phyloP scores from a whole-genome alignment of 2,329 filamentous ascomycete species.

The Xylaria sp. region DNA sequence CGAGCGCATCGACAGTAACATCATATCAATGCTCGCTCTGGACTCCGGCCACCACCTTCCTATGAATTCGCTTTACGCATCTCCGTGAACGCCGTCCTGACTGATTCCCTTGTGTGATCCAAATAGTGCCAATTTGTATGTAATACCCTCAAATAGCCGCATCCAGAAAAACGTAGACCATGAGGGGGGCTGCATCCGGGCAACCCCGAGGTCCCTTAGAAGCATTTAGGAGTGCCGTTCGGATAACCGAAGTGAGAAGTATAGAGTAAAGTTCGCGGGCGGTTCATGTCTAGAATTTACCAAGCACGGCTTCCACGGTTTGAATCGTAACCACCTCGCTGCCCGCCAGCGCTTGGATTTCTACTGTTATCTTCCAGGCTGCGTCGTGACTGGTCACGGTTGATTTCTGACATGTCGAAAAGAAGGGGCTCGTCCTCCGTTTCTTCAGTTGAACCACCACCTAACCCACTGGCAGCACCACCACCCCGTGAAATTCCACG shows the following conservation, averaged over 20 bases:
- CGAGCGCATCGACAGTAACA: slow-evolving; percentile 43
- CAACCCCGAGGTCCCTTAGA: not conserved
- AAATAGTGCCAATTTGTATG: slow-evolving; percentile 38
- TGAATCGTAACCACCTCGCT: slow-evolving; percentile 54
- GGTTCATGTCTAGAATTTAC: slow-evolving; percentile 29
- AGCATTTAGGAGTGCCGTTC: not conserved
- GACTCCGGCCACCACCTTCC: slow-evolving; percentile 42
- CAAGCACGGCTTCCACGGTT: slow-evolving; percentile 45
- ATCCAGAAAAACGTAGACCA: slow-evolving; percentile 26
- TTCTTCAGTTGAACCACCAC: slow-evolving; percentile 58
- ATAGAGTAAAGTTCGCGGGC: slow-evolving; percentile 3
- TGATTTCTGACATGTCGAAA: slow-evolving; percentile 79
- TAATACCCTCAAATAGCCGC: slow-evolving; percentile 18
- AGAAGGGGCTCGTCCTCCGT: slow-evolving; percentile 75
- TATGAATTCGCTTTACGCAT: slow-evolving; percentile 27
- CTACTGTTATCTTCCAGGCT: slow-evolving; percentile 62
- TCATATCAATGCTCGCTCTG: slow-evolving; percentile 40
- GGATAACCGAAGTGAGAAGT: not conserved
- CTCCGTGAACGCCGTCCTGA: slow-evolving; percentile 36
- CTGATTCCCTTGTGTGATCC: slow-evolving; percentile 23
- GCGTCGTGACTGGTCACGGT: slow-evolving; percentile 63
- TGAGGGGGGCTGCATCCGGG: not conserved
- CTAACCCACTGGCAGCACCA: slow-evolving; percentile 54
- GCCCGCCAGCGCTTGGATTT: slow-evolving; percentile 52
- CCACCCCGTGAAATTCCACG: slow-evolving; percentile 52